phyloP scores from a whole-genome alignment of 768 basidiomycete genomes.

The Peribolospora kevripleyi region DNA sequence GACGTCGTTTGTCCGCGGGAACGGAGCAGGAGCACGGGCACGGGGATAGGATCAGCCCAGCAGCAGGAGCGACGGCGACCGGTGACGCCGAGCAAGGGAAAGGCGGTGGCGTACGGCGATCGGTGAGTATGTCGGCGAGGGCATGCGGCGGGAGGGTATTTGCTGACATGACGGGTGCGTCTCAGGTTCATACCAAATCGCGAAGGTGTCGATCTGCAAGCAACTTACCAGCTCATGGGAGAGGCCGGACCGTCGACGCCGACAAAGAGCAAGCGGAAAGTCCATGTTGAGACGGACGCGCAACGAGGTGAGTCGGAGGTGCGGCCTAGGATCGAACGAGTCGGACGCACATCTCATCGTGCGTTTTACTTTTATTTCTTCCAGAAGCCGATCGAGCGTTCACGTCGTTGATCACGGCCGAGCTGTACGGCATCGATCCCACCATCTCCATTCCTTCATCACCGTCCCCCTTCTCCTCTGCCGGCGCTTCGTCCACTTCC shows the following conservation, averaged over 20 bases:
- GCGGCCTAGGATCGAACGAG: conserved; percentile 9
- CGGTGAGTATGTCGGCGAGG: conserved; percentile 13
- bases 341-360: background rate
- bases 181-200: conserved; percentile 39
- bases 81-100: conserved; percentile 11
- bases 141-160: background rate
- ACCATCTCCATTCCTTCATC: background rate
- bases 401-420: conserved; percentile 22
- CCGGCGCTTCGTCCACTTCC: too few species aligned
- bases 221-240: conserved; percentile 37
- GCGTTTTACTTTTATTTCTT: background rate
- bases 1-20: too few species aligned
- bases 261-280: conserved; percentile 33
- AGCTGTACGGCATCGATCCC: conserved; percentile 20
- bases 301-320: conserved; percentile 32
- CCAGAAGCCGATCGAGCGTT: conserved; percentile 24
- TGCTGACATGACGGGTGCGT: background rate
- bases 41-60: too few species aligned
- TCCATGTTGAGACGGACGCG: conserved; percentile 49
- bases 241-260: conserved; percentile 33
- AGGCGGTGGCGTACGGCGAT: conserved; percentile 19
- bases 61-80: background rate
- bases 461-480: background rate
- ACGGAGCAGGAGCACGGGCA: too few species aligned
- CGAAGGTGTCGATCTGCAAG: conserved; percentile 36